Base-by-base conservation (phyloP, 2,329 filamentous ascomycete species). In the Beauveria sp. region DNA sequence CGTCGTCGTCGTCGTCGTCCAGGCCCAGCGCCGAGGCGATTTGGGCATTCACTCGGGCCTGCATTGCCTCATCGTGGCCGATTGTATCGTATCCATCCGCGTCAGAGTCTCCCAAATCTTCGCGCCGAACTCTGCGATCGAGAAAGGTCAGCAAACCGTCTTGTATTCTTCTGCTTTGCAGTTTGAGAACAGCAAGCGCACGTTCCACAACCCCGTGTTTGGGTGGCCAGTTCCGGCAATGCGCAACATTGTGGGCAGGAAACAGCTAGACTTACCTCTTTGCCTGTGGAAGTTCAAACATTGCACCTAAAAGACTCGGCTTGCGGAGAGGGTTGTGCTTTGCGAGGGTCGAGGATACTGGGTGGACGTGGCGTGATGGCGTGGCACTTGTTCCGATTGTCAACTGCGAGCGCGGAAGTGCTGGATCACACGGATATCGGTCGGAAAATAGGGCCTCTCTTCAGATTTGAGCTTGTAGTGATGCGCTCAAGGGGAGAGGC, bases 211-310 rank as follows among this genome's bases (percentile, higher is more conserved):
- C 10, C 14, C 4, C 41, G 10, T 5, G n/a, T 18, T 34, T 43
- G 18, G 1, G 10, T n/a, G 12, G 41, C 16, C 47, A 47, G 26
- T 44, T 40, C 4, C 18, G 28, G 5, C 0, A 5, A 26, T 9
- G 7, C 28, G 26, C 48, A 20, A 8, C 40, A 18, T 41, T 7
- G 30, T 44, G 28, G 14, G 26, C 24, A 12, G 6, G 5, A 10
- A 22, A 22, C 2, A 28, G 20, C 26, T 37, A 37, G 12, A 59
- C 74, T 63, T 70, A 82, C 81, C 79, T 75, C 68, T 83, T 83
- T 53, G 80, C 79, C 61, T 80, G 75, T 40, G 80, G 79, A 9
- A 82, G 59, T 46, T 80, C 78, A 65, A 82, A 82, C 80, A 83
- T 83, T 63, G 40, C 20, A 28, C 48, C 46, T 5, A 10, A 18